These are phyloP conservation scores for Tulasnella sp. DNA, from an alignment of 768 basidiomycete species.

Conservation along the genomic window DNA sequence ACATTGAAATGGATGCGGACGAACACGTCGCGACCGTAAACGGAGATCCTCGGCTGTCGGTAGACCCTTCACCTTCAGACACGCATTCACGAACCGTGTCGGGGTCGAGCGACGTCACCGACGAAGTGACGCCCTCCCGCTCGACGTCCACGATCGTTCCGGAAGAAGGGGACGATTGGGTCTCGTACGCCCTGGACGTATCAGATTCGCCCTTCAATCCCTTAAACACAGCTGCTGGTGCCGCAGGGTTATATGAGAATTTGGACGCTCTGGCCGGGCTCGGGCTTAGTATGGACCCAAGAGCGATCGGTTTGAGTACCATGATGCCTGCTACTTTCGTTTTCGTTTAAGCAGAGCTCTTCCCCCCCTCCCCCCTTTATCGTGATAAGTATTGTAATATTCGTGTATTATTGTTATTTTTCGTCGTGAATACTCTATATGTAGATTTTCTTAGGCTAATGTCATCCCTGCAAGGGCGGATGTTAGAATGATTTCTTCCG, in stretches of 20 bases:
- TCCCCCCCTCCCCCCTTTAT: neutral
- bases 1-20: neutral
- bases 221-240: neutral
- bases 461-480: neutral
- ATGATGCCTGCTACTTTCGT: too few relatives aligned
- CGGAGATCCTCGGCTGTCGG: neutral
- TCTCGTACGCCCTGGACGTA: neutral
- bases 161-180: neutral
- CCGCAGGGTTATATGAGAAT: neutral
- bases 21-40: neutral
- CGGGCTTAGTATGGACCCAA: neutral
- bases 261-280: neutral
- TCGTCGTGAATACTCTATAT: neutral
- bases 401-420: neutral
- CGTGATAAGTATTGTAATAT: neutral
- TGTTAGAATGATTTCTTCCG: constrained; percentile 33
- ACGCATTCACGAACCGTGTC: neutral
- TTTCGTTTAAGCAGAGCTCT: too few relatives aligned
- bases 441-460: neutral
- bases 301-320: neutral
- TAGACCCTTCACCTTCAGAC: neutral
- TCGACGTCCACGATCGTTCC: neutral
- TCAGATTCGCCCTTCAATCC: neutral
- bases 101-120: neutral
- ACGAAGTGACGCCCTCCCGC: neutral